Base-by-base conservation (phyloP, 2,329 filamentous ascomycete genomes). In the Ciborinia camelliae region DNA sequence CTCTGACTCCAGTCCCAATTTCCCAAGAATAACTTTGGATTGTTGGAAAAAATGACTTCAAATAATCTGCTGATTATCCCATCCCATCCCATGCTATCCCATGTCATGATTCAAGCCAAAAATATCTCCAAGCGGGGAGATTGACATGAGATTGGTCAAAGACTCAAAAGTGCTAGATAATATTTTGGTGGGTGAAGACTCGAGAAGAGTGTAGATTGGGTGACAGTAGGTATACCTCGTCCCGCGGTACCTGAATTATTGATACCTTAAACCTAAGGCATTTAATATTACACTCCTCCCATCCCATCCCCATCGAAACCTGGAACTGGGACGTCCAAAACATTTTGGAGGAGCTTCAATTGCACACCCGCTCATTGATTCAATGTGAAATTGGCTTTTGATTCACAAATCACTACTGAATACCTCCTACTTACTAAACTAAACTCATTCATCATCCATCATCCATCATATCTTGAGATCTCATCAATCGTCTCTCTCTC, bases 361-460 rank as follows among this genome's bases (percentile, higher is more conserved):
- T 54, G 52, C 35, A 35, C 35, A 35, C 35, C 35, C 35, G 35
- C 35, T 9, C 35, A 9, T 9, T 41, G 35, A 54, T 54, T 54
- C 52, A 41, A 41, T 55, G 35, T 55, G 53, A 55, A 55, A 55
- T 55, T 41, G 53, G 53, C 53, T 41, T 41, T 41, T 41, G 52
- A 55, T 55, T 55, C 52, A 55, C 52, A 41, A 55, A 4, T 51
- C 48, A 41, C 45, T 10, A 30, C 4, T 52, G 26, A n/a, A 48
- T 10, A 30, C 28, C 28, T 51, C 8, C 14, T 14, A 30, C 4
- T 52, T 30, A 26, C 28, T 15, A 48, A 51, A 14, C 30, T 4
- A 6, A 28, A 51, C 28, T 51, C 8, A 15, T 30, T 30, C 26
- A 51, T n/a, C 12, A 26, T 32, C 18, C 23, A 10, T 15, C 37